phyloP scores from a whole-genome alignment of 2,329 filamentous ascomycete genomes.

The Ceratocystis harringtonii region DNA sequence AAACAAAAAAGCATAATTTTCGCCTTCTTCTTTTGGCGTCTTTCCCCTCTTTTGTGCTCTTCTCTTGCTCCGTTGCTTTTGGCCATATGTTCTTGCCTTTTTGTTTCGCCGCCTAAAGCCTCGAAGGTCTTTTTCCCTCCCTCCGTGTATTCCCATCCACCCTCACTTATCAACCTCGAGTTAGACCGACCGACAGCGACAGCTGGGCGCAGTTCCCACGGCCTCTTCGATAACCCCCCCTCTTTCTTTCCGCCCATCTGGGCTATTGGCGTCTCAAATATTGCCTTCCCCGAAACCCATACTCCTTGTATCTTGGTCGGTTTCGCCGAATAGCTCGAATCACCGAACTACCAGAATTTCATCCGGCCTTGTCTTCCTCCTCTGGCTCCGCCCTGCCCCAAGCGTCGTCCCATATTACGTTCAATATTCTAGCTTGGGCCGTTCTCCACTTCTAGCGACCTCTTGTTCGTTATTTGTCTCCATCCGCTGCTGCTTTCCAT shows the following conservation, averaged over 20 bases:
- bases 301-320: too few species aligned
- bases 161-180: too few species aligned
- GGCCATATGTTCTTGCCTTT: background rate
- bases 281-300: too few species aligned
- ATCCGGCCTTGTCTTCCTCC: background rate
- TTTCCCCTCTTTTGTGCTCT: background rate
- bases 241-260: background rate
- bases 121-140: background rate
- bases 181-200: too few species aligned
- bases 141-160: background rate
- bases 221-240: background rate
- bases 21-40: background rate
- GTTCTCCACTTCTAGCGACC: background rate
- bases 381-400: background rate
- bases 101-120: background rate
- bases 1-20: background rate
- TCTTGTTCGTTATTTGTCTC: background rate
- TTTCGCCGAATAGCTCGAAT: too few species aligned
- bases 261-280: too few species aligned
- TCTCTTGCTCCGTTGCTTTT: background rate
- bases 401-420: background rate
- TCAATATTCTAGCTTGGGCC: background rate
- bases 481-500: conserved; percentile 1
- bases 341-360: too few species aligned
- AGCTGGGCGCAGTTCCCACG: too few species aligned